Evolutionary conservation across 1,284 basidiomycete species (phyloP), one percentile per base, ranked within the genome.

Genomic region (Ceraceosorus bombacis): DNA sequence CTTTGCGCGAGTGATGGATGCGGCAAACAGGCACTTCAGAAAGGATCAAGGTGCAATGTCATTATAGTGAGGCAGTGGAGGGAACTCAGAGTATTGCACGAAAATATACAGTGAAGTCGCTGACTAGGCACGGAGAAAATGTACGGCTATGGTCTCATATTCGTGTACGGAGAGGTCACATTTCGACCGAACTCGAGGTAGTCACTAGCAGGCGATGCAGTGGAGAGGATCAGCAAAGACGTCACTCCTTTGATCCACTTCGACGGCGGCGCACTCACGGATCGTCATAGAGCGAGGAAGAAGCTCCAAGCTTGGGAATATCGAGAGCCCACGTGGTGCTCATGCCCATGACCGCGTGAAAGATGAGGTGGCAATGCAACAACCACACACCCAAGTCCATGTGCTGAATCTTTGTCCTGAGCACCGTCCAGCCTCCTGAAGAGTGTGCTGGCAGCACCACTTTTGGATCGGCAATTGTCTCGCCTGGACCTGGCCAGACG

Each of bases 261-360:
- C 43, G 9, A 10, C 43, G 4, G 9, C 10, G 43, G 10, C 43
- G 9, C 10, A 46, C 43, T 58, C 40, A 27, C 27, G 27, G 27
- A 27, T 27, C 27, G 3, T 27, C 27, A 27, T 27, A 27, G 27
- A 27, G 27, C 27, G 27, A 27, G 27, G 27, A 27, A 27, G 27
- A 27, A 27, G 41, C 13, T 8, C 6, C 27, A 2, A 69, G 41
- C 6, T 54, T 5, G 1, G 61, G 51, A 0, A 64, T 60, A 1
- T 55, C 66, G 4, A 73, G 52, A 1, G 64, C 58, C 64, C 64
- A 66, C 0, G 62, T 63, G 1, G 62, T 63, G 0, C 57, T 58
- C 71, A 73, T 73, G 15, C 71, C 71, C 69, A 73, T 73, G 5
- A 59, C 48, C 3, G 64, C 48, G 52, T 73, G 71, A 15, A 66